Base-by-base conservation (phyloP, 2,329 filamentous ascomycete species). In the Chrysoporthe puriensis region DNA sequence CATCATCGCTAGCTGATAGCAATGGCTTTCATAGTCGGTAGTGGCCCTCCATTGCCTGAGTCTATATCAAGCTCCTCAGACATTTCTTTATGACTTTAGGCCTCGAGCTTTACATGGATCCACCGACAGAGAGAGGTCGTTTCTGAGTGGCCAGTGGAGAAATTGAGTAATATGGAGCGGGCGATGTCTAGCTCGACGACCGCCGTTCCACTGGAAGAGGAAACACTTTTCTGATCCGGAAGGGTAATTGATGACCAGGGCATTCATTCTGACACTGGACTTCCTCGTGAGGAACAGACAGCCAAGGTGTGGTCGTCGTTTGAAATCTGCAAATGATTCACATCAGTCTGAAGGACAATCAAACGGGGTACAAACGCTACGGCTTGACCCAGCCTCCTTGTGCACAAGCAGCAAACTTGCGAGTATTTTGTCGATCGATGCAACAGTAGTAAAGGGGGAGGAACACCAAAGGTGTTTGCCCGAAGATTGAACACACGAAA, bases 341-440 rank as follows among this genome's bases (percentile, higher is more conserved):
- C 26, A n/a, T 48, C n/a, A 32, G 43, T 56, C 59, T 61, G 40
- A 52, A 46, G 50, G 58, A 61, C 42, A 34, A 61, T 48, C 44
- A 63, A 36, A 63, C 43, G 48, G 44, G 14, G 56, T 13, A 40
- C 26, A 36, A 48, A 57, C 54, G 36, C 42, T 46, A 57, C 59
- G 52, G 65, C 59, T 63, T 56, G 59, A 43, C 52, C 42, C 34
- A 50, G 60, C 63, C 44, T 68, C 57, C 40, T 57, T 8, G 36
- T 48, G 43, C 46, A 56, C 59, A 64, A 43, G 50, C 52, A 67
- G 66, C 66, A 70, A 70, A 70, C 65, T 68, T 63, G 67, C 32
- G 62, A 32, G 52, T 44, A 63, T 58, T 26, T 52, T 62, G 40
- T 43, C 54, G 14, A 63, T 56, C 62, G 57, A 68, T 50, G 54